phyloP scores from a whole-genome alignment of 192 early-diverging fungal species.

The Coemansia sp. region DNA sequence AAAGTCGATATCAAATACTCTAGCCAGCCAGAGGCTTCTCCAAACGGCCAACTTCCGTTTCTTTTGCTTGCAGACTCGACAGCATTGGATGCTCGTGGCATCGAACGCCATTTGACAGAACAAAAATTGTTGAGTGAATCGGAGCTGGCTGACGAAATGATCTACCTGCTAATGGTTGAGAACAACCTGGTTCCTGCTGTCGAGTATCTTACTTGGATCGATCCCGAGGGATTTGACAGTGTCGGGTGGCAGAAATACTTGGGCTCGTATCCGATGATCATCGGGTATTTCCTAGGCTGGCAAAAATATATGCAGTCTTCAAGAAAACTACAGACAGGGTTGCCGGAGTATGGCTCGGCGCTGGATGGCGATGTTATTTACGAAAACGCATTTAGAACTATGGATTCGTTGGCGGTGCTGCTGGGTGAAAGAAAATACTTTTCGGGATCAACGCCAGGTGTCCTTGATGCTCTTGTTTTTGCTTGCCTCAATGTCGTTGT shows the following conservation, averaged over 20 bases:
- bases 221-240: slow-evolving; percentile 20
- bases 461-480: slow-evolving; percentile 36
- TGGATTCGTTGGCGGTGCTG: slow-evolving; percentile 33
- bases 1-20: slow-evolving; percentile 30
- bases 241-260: slow-evolving; percentile 22
- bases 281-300: slow-evolving; percentile 21
- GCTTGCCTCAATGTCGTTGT: slow-evolving; percentile 35
- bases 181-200: slow-evolving; percentile 25
- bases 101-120: slow-evolving; percentile 15
- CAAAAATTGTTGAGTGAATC: background rate
- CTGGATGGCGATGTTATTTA: slow-evolving; percentile 38
- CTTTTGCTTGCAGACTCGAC: slow-evolving; percentile 32
- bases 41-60: slow-evolving; percentile 37
- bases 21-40: slow-evolving; percentile 35
- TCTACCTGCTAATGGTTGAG: slow-evolving; percentile 26
- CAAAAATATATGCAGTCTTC: slow-evolving; percentile 3
- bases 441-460: slow-evolving; percentile 14
- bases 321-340: slow-evolving; percentile 5
- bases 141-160: slow-evolving; percentile 14
- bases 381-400: slow-evolving; percentile 30
- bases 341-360: slow-evolving; percentile 33
- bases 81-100: slow-evolving; percentile 10
- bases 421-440: slow-evolving; percentile 25
- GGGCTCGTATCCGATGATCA: slow-evolving; percentile 17
- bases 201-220: slow-evolving; percentile 45